Conservation (phyloP, 306 rosid genomes). For the Canavalia gladiata region DNA sequence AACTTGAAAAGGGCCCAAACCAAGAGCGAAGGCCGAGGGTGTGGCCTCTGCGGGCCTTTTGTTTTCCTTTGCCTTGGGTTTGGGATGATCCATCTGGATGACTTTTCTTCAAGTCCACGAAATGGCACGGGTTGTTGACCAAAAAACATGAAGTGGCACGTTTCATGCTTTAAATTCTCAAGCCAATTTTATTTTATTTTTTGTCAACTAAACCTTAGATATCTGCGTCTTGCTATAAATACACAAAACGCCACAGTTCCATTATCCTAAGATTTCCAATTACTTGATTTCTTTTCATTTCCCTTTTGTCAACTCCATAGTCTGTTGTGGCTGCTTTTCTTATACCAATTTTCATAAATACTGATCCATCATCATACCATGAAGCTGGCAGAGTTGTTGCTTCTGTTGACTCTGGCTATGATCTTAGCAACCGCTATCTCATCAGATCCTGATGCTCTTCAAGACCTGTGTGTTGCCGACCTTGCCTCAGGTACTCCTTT, state of each 20-base stretch:
- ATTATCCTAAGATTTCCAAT: not conserved
- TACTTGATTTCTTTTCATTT: not conserved
- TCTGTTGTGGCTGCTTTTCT: conserved; percentile 12
- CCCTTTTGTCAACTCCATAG: not conserved
- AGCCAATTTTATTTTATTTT: not conserved
- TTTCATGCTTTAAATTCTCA: conserved; percentile 32
- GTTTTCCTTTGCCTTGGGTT: conserved; percentile 1
- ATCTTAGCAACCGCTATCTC: conserved; percentile 50
- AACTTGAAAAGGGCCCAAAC: conserved; percentile 23
- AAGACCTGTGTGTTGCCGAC: conserved; percentile 92
- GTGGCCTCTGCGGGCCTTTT: not conserved
- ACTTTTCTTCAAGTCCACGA: conserved; percentile 38
- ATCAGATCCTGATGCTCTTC: conserved; percentile 87
- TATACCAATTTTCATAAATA: not conserved
- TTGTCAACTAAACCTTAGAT: not conserved
- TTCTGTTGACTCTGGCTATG: conserved; percentile 53
- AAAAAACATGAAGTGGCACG: conserved; percentile 13
- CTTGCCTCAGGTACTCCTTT: conserved; percentile 63
- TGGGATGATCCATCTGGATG: not conserved
- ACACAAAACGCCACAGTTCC: conserved; percentile 31
- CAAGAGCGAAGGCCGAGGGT: not conserved
- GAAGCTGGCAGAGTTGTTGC: conserved; percentile 43
- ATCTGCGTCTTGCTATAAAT: conserved; percentile 35
- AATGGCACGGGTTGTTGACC: not conserved
- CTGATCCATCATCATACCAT: conserved; percentile 39